Evolutionary conservation across 75 land plant species (phyloP), one percentile per base, ranked within the genome.

Genomic region (Sequoia sempervirens): DNA sequence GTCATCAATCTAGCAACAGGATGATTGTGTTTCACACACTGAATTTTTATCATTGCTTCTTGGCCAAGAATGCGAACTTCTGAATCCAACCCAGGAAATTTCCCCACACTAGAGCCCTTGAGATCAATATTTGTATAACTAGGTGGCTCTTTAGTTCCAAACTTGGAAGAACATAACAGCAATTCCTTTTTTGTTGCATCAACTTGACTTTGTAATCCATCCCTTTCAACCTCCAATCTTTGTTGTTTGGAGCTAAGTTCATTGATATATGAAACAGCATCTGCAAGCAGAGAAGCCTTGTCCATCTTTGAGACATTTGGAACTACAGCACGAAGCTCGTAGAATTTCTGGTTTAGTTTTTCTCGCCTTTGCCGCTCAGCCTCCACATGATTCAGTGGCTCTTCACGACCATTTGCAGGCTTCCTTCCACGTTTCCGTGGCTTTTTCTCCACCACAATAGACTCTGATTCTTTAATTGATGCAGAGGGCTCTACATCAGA

Each of bases 11-110:
- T 87, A 28, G 94, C 93, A 9, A 93, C 93, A 4, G 96, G 92
- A 69, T 93, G 93, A 61, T 93, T 86, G 84, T 87, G 90, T 83
- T 83, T 90, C 26, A 68, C 73, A 82, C 90, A 85, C 53, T 95
- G 93, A 10, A 96, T 80, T 20, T 95, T 81, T 20, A 96, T 90
- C 92, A 95, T 92, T 1, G 95, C 96, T 75, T 96, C 97, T 83
- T 82, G 83, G 26, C 91, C 94, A 2, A 95, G 87, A 9, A 96
- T 87, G 85, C 88, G 92, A 73, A 93, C 93, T 20, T 92, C 93
- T 5, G 92, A 86, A 5, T 93, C 93, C 26, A 92, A 18, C 11
- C 90, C 95, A 0, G 80, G 47, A 28, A 70, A 36, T 80, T 87
- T 86, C 69, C 80, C 80, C 80, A 23, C 30, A 23, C 46, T 78